These are phyloP conservation scores for Aspergillus carlsbadensis DNA, from an alignment of 495 filamentous ascomycete species.

Conservation along the genomic window DNA sequence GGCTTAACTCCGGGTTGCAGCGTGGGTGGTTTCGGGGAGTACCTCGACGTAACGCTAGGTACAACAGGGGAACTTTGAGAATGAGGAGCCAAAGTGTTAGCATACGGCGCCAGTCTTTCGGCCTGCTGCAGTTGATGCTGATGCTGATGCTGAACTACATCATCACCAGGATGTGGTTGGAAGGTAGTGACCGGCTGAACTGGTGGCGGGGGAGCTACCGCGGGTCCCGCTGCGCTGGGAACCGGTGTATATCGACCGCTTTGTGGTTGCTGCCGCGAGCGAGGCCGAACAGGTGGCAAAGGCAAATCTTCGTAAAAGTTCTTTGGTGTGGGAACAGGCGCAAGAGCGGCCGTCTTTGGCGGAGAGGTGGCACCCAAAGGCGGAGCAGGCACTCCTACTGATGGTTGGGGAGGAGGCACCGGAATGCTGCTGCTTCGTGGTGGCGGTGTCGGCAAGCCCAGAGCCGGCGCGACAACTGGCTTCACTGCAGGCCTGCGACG, in stretches of 20 bases:
- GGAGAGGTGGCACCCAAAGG: conserved; percentile 27
- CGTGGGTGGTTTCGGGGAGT: conserved; percentile 41
- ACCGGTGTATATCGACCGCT: conserved; percentile 53
- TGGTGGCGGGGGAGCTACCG: conserved; percentile 12
- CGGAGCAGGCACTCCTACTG: conserved; percentile 15
- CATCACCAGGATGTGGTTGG: conserved; percentile 12
- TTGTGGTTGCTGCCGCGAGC: conserved; percentile 44
- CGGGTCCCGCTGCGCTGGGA: conserved; percentile 22
- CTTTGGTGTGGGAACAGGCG: conserved; percentile 25
- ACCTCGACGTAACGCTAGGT: conserved; percentile 35
- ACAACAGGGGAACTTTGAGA: conserved; percentile 36
- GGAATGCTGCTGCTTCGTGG: conserved; percentile 62
- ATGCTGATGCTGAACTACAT: conserved; percentile 33
- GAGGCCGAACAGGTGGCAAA: conserved; percentile 46
- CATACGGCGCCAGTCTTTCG: conserved; percentile 65
- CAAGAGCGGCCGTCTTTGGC: conserved; percentile 25
- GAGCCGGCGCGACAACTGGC: conserved; percentile 25
- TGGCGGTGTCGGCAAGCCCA: conserved; percentile 35
- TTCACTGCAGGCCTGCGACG: conserved; percentile 58
- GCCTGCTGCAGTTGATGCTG: conserved; percentile 49
- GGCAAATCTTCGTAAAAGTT: conserved; percentile 95
- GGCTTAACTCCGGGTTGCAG: conserved; percentile 33
- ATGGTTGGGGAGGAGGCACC: conserved; percentile 27
- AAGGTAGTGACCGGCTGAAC: conserved; percentile 24
- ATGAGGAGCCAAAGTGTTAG: conserved; percentile 30